Conservation (phyloP, 371 early-diverging fungal genomes). For the Globomyces sp. region DNA sequence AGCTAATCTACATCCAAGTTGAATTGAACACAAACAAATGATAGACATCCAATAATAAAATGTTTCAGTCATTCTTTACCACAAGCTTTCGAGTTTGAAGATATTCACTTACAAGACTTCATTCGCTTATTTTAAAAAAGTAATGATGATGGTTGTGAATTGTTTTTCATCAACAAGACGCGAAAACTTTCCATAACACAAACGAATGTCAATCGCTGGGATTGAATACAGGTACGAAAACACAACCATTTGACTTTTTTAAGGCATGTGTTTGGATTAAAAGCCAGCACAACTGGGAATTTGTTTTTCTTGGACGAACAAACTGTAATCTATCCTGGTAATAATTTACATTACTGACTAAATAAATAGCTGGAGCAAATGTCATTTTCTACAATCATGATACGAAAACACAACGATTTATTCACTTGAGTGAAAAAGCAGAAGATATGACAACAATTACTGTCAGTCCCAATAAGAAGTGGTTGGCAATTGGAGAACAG, state of each 20-base stretch:
- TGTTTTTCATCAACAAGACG: too few relatives aligned
- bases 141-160: too few relatives aligned
- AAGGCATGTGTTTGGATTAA: slow-evolving; percentile 52
- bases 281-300: slow-evolving; percentile 38
- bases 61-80: too few relatives aligned
- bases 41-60: too few relatives aligned
- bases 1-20: too few relatives aligned
- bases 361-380: slow-evolving; percentile 40
- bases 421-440: slow-evolving; percentile 46
- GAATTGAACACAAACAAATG: too few relatives aligned
- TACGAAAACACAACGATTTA: slow-evolving; percentile 48
- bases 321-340: slow-evolving; percentile 47
- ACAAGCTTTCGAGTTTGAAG: too few relatives aligned
- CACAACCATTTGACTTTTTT: too few relatives aligned
- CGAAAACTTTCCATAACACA: too few relatives aligned
- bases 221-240: slow-evolving; percentile 11
- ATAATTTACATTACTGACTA: too few relatives aligned
- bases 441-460: slow-evolving; percentile 48
- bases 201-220: slow-evolving; percentile 14
- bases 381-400: slow-evolving; percentile 51
- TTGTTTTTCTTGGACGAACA: slow-evolving; percentile 48
- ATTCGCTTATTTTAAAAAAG: too few relatives aligned
- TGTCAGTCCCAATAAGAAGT: slow-evolving; percentile 44
- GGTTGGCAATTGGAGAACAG: slow-evolving; percentile 51
- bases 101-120: too few relatives aligned